phyloP scores from a whole-genome alignment of 306 rosid genomes.

The Canavalia ensiformis region DNA sequence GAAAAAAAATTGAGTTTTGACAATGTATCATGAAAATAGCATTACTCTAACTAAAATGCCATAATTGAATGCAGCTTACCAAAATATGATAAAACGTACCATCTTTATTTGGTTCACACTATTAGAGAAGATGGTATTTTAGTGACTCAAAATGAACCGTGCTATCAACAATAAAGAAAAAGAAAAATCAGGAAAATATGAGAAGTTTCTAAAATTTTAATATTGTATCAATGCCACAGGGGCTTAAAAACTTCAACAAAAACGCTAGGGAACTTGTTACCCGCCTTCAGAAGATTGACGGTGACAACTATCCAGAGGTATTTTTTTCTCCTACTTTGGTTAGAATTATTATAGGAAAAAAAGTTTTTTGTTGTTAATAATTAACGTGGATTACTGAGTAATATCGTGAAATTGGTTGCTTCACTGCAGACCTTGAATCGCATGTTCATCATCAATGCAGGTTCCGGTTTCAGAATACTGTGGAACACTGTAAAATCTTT shows the following conservation, averaged over 20 bases:
- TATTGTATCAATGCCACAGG: constrained; percentile 58
- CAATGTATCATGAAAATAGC: too few species aligned
- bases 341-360: constrained; percentile 5
- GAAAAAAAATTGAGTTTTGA: too few species aligned
- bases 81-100: neutral
- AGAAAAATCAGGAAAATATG: neutral
- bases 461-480: constrained; percentile 92
- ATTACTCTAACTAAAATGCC: too few species aligned
- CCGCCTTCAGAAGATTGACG: constrained; percentile 83
- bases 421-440: constrained; percentile 88
- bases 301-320: constrained; percentile 96
- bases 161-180: constrained; percentile 8
- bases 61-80: neutral
- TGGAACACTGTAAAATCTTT: constrained; percentile 95
- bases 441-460: constrained; percentile 99
- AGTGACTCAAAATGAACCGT: constrained; percentile 15
- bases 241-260: constrained; percentile 83
- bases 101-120: constrained; percentile 30
- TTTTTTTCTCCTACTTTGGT: constrained; percentile 10
- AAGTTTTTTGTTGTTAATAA: neutral
- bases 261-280: constrained; percentile 81
- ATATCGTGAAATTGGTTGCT: constrained; percentile 52
- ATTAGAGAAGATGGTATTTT: constrained; percentile 27
- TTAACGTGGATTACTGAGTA: constrained; percentile 38
- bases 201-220: neutral